Conservation (phyloP, 805 yeast genomes). For the Danielozyma ontarioensis region DNA sequence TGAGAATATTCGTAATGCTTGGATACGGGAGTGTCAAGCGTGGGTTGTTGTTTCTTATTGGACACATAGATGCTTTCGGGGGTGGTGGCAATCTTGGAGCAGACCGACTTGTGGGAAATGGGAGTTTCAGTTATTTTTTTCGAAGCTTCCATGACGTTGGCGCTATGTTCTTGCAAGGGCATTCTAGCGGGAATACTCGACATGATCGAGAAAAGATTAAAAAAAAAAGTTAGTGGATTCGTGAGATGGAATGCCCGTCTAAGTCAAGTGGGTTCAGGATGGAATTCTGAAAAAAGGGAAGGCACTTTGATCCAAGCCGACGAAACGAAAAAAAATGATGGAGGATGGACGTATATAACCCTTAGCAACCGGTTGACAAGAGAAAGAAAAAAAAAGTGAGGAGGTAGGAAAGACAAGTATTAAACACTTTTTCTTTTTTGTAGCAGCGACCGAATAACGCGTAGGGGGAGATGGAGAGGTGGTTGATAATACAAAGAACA, state of each 20-base stretch:
- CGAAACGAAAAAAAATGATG: no score
- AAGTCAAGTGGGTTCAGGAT: no score
- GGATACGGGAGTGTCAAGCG: constrained; percentile 16
- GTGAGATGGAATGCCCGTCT: no score
- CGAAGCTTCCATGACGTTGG: constrained; percentile 5
- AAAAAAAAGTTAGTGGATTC: not conserved
- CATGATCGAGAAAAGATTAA: not conserved
- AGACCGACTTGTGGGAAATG: constrained; percentile 8
- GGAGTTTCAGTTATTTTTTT: constrained; percentile 21
- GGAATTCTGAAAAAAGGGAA: no score
- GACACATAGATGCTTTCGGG: constrained; percentile 23
- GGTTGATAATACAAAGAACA: not conserved
- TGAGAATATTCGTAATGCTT: constrained; percentile 2
- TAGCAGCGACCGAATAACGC: no score
- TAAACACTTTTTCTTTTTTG: no score
- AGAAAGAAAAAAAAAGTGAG: no score
- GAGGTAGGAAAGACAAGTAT: no score
- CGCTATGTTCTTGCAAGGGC: constrained; percentile 8
- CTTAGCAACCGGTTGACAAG: no score
- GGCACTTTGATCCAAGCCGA: no score
- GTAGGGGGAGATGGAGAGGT: no score
- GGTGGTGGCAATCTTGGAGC: constrained; percentile 30
- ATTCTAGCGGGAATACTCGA: constrained; percentile 1
- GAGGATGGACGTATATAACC: no score
- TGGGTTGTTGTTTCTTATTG: constrained; percentile 9